Evolutionary conservation across 2,329 filamentous ascomycete species (phyloP).

Genomic region (Chrysoporthe puriensis): DNA sequence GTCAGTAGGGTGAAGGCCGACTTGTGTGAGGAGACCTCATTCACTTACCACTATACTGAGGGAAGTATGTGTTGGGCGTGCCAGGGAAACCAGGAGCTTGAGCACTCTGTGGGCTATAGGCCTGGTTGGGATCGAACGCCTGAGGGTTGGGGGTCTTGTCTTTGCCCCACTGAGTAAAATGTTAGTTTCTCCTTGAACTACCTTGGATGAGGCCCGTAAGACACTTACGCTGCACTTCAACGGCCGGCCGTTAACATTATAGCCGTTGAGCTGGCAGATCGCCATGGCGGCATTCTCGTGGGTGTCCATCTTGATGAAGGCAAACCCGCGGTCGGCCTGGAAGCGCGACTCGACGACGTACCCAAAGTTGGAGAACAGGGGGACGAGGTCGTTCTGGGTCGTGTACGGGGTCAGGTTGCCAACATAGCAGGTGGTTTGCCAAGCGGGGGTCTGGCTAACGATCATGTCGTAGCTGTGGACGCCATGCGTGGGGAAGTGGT

Average conservation of each 20-base stretch:
- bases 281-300: slow-evolving; percentile 98
- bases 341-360: slow-evolving; percentile 97
- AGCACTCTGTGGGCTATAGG: slow-evolving; percentile 74
- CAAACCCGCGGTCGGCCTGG: slow-evolving; percentile 96
- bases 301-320: slow-evolving; percentile 98
- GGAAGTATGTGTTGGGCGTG: slow-evolving; percentile 82
- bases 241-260: slow-evolving; percentile 95
- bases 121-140: slow-evolving; percentile 80
- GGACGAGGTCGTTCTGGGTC: slow-evolving; percentile 94
- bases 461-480: slow-evolving; percentile 98
- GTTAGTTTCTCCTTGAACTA: slow-evolving; percentile 36
- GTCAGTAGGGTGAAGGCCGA: slow-evolving; percentile 52
- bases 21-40: not conserved
- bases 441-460: slow-evolving; percentile 88
- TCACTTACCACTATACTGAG: slow-evolving; percentile 82
- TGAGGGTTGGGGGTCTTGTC: slow-evolving; percentile 85
- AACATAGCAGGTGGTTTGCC: slow-evolving; percentile 98
- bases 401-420: slow-evolving; percentile 98
- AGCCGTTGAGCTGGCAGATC: slow-evolving; percentile 96
- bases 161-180: slow-evolving; percentile 83
- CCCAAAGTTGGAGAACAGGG: slow-evolving; percentile 97
- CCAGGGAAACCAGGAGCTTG: slow-evolving; percentile 75
- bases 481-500: slow-evolving; percentile 96
- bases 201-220: not conserved
- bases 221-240: slow-evolving; percentile 95